phyloP scores from a whole-genome alignment of 1,284 basidiomycete genomes.

The Stereum hirsutum region DNA sequence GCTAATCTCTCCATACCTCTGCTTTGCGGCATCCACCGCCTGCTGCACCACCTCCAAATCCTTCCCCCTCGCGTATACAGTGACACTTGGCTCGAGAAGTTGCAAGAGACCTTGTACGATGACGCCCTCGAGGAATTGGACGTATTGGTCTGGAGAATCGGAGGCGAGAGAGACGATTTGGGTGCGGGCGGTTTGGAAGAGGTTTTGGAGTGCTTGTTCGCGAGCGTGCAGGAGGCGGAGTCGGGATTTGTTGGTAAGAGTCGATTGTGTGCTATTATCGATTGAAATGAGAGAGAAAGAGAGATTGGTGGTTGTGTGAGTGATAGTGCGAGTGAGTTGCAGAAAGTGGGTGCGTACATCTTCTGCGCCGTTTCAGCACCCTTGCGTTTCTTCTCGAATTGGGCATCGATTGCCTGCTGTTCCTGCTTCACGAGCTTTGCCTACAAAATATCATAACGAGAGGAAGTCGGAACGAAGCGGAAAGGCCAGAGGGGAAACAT shows the following conservation, averaged over 20 bases:
- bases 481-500: no score
- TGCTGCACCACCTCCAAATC: conserved; percentile 49
- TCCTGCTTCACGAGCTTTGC: conserved; percentile 95
- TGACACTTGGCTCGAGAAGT: conserved; percentile 57
- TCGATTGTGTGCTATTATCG: conserved; percentile 89
- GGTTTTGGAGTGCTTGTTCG: conserved; percentile 87
- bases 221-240: conserved; percentile 85
- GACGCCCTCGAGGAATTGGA: conserved; percentile 70
- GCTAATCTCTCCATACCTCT: conserved; percentile 66
- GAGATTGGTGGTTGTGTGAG: not conserved
- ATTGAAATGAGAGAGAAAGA: not conserved
- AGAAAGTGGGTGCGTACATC: conserved; percentile 58
- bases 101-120: conserved; percentile 71
- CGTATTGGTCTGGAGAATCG: conserved; percentile 68
- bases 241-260: conserved; percentile 92
- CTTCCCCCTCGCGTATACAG: conserved; percentile 51
- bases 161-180: conserved; percentile 56
- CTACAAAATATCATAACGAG: conserved; percentile 29
- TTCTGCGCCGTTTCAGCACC: conserved; percentile 89
- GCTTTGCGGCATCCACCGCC: conserved; percentile 55
- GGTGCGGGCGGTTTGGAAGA: conserved; percentile 74
- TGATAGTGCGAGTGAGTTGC: not conserved
- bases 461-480: not conserved
- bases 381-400: conserved; percentile 92
- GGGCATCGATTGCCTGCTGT: conserved; percentile 84